Conservation (phyloP, 2,329 filamentous ascomycete genomes). For the Sporothrix pallida region DNA sequence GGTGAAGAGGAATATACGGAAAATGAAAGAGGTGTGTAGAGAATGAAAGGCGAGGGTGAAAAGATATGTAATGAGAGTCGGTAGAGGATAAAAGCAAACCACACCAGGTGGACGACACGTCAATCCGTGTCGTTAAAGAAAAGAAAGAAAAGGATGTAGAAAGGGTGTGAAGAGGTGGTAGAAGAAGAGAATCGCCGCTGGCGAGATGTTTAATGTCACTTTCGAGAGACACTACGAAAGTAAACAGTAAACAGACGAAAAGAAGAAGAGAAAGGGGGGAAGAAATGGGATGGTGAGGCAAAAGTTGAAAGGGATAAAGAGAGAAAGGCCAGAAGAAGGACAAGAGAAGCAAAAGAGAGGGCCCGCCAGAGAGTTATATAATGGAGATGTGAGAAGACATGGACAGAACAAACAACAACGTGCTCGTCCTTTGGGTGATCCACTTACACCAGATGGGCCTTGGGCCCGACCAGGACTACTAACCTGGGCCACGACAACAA, state of each 20-base stretch:
- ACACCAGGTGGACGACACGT: constrained; percentile 41
- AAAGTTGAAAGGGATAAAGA: constrained; percentile 25
- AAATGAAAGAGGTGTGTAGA: constrained; percentile 25
- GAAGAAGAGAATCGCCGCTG: constrained; percentile 29
- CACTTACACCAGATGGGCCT: constrained; percentile 24
- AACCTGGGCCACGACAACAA: background rate
- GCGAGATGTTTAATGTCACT: constrained; percentile 26
- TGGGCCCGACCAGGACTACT: background rate
- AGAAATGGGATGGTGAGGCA: constrained; percentile 16
- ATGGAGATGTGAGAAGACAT: background rate
- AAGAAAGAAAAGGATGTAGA: constrained; percentile 20
- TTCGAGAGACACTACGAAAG: background rate
- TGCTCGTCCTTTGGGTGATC: constrained; percentile 1
- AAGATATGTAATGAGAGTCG: background rate
- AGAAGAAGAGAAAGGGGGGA: constrained; percentile 16
- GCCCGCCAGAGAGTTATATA: constrained; percentile 1
- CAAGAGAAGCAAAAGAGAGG: constrained; percentile 19
- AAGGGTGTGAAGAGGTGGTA: background rate
- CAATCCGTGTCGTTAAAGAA: background rate
- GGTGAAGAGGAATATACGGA: background rate
- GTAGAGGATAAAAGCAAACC: constrained; percentile 32
- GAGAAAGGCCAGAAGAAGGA: constrained; percentile 16
- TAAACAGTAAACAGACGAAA: constrained; percentile 26
- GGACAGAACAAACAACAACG: constrained; percentile 5
- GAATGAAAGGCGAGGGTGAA: background rate